These are phyloP conservation scores for Helianthus annuus DNA, from an alignment of 129 eudicot species.

Conservation along the genomic window DNA sequence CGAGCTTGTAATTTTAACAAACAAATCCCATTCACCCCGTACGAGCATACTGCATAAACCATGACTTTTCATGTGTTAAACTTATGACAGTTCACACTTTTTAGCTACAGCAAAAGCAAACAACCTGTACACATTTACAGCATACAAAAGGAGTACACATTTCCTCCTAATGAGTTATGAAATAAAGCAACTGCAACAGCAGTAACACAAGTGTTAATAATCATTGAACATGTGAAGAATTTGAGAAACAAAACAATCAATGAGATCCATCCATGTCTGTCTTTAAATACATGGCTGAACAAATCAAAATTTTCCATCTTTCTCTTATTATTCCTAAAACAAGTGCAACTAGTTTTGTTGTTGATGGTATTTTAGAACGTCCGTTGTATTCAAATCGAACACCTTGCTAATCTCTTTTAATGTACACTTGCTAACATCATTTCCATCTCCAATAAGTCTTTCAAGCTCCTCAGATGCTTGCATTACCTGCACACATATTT, in stretches of 20 bases:
- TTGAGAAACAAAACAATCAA: constrained; percentile 30
- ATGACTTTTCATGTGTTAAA: too few relatives aligned
- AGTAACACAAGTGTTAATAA: constrained; percentile 10
- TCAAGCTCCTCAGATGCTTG: constrained; percentile 75
- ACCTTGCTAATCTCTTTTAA: constrained; percentile 66
- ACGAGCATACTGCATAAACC: too few relatives aligned
- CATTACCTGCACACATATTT: constrained; percentile 49
- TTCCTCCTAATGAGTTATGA: background rate
- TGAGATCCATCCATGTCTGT: constrained; percentile 19
- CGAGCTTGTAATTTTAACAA: too few relatives aligned
- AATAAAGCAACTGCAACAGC: background rate
- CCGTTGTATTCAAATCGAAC: constrained; percentile 54
- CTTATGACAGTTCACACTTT: too few relatives aligned
- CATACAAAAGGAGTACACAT: background rate
- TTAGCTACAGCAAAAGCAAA: too few relatives aligned
- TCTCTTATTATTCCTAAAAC: constrained; percentile 6
- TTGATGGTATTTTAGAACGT: constrained; percentile 66
- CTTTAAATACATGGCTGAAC: constrained; percentile 20
- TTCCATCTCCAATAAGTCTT: constrained; percentile 50
- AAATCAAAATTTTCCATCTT: constrained; percentile 25
- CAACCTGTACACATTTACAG: background rate
- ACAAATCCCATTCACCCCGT: too few relatives aligned
- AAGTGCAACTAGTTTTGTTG: constrained; percentile 25
- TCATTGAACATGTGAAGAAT: constrained; percentile 17
- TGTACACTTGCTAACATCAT: constrained; percentile 52